phyloP scores from a whole-genome alignment of 2,329 filamentous ascomycete species.

The Claviceps paspali region DNA sequence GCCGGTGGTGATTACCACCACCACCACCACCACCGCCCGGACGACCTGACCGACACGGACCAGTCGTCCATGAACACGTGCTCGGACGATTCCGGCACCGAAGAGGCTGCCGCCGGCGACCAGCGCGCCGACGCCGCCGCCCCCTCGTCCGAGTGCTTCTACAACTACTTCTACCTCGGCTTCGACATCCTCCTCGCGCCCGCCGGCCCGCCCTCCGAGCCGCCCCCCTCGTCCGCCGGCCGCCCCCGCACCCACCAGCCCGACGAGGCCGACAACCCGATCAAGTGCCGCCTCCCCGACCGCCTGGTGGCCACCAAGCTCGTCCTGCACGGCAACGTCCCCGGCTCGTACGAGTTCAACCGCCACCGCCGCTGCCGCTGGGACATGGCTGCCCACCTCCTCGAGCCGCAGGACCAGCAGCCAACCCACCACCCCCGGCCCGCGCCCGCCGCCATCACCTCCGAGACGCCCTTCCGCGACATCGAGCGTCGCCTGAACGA shows the following conservation, averaged over 20 bases:
- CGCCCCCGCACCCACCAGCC: slow-evolving; percentile 4
- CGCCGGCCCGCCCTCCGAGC: slow-evolving; percentile 48
- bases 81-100: slow-evolving; percentile 50
- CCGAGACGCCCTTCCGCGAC: slow-evolving; percentile 63
- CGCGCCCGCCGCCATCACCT: too few species aligned
- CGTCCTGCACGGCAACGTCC: slow-evolving; percentile 87
- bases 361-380: slow-evolving; percentile 80
- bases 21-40: slow-evolving; percentile 37
- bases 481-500: slow-evolving; percentile 54
- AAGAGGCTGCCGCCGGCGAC: slow-evolving; percentile 40
- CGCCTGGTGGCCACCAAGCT: slow-evolving; percentile 77
- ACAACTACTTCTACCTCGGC: slow-evolving; percentile 93
- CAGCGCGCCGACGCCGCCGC: slow-evolving; percentile 33
- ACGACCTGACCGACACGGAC: slow-evolving; percentile 54
- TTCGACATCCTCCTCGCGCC: slow-evolving; percentile 88
- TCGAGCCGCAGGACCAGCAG: not conserved
- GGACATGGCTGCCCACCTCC: slow-evolving; percentile 36
- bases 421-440: slow-evolving; percentile 19
- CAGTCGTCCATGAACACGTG: slow-evolving; percentile 58
- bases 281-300: slow-evolving; percentile 34
- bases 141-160: slow-evolving; percentile 66
- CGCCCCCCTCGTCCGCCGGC: slow-evolving; percentile 32
- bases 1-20: slow-evolving; percentile 28
- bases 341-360: slow-evolving; percentile 94
- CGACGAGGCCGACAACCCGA: slow-evolving; percentile 13